Conservation (phyloP, 352 stramenopile species). For the Globisporangium canariense region DNA sequence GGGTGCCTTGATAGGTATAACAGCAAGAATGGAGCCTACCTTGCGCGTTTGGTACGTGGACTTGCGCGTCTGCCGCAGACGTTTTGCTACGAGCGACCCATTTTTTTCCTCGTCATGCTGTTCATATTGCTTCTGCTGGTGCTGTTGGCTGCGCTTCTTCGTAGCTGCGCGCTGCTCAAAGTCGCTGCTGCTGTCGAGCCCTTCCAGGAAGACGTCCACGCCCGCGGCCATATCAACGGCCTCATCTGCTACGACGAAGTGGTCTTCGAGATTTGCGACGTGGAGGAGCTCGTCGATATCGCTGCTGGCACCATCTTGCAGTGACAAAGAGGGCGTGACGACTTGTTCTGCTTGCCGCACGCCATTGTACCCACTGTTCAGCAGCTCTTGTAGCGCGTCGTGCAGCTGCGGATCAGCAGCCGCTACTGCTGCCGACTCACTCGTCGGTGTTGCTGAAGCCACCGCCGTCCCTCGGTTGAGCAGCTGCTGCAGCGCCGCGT, state of each 20-base stretch:
- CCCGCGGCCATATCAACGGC: not conserved
- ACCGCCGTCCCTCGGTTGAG: not conserved
- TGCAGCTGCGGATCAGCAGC: not conserved
- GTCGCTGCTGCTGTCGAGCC: not conserved
- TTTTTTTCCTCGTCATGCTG: not conserved
- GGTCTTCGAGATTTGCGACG: not conserved
- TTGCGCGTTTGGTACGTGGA: constrained; percentile 5
- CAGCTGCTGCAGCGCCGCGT: not conserved
- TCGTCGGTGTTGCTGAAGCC: not conserved
- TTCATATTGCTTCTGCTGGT: not conserved
- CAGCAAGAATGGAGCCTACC: not conserved
- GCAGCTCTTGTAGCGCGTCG: not conserved
- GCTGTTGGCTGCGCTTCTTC: not conserved
- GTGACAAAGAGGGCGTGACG: not conserved
- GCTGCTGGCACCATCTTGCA: not conserved
- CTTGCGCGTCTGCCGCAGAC: not conserved
- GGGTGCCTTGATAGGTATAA: not conserved
- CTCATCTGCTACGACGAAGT: not conserved
- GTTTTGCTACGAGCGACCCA: not conserved
- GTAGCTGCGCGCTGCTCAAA: not conserved
- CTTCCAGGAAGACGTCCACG: not conserved
- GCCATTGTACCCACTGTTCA: not conserved
- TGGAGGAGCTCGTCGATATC: not conserved
- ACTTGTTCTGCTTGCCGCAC: not conserved
- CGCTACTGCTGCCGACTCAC: not conserved